Conservation (phyloP, 164 flowering plant genomes). For the Magnolia sinica region DNA sequence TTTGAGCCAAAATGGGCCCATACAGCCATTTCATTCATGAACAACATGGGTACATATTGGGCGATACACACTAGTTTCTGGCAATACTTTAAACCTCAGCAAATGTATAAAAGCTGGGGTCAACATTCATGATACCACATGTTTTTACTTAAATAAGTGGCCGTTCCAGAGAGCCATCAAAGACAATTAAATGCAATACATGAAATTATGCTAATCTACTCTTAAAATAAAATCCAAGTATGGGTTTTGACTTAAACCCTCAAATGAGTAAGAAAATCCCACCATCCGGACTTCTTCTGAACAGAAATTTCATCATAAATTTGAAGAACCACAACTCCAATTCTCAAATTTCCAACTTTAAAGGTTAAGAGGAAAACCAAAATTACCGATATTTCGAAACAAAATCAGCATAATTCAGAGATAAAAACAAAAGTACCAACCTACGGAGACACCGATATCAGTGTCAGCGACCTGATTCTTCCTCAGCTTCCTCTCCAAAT, state of each 20-base stretch:
- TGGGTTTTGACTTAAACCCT: background rate
- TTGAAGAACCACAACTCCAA: background rate
- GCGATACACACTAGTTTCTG: too few species aligned
- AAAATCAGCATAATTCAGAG: background rate
- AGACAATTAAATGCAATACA: too few species aligned
- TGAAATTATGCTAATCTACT: too few species aligned
- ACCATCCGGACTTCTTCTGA: background rate
- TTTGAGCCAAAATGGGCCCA: too few species aligned
- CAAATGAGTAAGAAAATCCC: background rate
- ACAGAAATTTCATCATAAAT: background rate
- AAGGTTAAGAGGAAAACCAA: background rate
- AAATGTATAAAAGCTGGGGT: too few species aligned
- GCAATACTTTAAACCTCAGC: too few species aligned
- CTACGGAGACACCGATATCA: slow-evolving; percentile 95
- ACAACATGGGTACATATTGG: too few species aligned
- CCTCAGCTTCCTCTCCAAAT: slow-evolving; percentile 94
- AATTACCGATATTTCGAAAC: background rate
- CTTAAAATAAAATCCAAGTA: too few species aligned
- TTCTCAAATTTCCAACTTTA: background rate
- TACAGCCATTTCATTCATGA: too few species aligned
- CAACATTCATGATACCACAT: too few species aligned
- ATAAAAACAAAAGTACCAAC: slow-evolving; percentile 29
- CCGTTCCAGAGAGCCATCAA: too few species aligned
- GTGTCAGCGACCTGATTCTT: slow-evolving; percentile 99
- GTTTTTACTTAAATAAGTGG: too few species aligned